These are phyloP conservation scores for Nevesoporus exiguus DNA, from an alignment of 768 basidiomycete genomes.

Conservation along the genomic window DNA sequence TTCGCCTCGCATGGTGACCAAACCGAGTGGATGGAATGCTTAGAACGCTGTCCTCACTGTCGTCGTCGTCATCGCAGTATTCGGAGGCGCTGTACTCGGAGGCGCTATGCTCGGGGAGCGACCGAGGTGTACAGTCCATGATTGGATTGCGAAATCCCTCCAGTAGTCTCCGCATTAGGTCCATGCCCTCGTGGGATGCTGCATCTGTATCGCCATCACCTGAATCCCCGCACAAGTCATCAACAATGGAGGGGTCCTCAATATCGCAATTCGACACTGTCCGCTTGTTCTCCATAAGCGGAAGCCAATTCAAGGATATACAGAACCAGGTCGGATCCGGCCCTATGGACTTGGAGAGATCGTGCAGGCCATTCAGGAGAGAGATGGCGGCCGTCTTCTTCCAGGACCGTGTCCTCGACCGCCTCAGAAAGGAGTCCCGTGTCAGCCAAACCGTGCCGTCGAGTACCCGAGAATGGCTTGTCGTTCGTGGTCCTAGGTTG, in stretches of 20 bases:
- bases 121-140: constrained; percentile 4
- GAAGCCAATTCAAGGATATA: no score
- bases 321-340: not conserved
- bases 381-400: not conserved
- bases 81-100: constrained; percentile 7
- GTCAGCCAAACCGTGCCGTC: not conserved
- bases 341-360: not conserved
- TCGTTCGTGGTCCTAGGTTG: no score
- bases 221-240: not conserved
- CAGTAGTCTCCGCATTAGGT: constrained; percentile 17
- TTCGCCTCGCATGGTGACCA: not conserved
- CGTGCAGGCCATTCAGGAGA: not conserved
- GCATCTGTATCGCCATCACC: not conserved
- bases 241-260: not conserved
- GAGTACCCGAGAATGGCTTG: no score
- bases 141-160: constrained; percentile 11
- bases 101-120: constrained; percentile 7
- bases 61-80: not conserved
- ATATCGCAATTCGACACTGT: not conserved
- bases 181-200: not conserved
- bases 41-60: not conserved
- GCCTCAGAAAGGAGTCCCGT: not conserved
- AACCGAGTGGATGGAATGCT: not conserved
- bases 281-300: not conserved
- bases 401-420: no score